phyloP scores from a whole-genome alignment of 345 rosid species.

The Populus nigra region DNA sequence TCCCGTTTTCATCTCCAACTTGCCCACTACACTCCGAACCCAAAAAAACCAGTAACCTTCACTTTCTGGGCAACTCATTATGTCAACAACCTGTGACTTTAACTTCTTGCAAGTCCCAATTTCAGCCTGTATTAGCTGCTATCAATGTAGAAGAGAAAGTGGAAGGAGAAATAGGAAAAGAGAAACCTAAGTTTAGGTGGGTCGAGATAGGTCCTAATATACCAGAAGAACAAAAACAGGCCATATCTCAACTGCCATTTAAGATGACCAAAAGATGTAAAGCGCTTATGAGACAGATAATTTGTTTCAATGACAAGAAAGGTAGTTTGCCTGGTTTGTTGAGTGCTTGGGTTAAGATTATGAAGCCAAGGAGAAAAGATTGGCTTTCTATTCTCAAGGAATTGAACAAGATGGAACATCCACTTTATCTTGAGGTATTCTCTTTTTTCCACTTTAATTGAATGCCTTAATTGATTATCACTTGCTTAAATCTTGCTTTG shows the following conservation, averaged over 20 bases:
- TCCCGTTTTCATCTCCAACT: conserved; percentile 19
- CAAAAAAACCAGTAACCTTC: conserved; percentile 18
- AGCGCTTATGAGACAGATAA: conserved; percentile 65
- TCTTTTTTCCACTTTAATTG: background rate
- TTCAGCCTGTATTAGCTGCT: conserved; percentile 16
- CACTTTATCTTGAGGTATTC: conserved; percentile 57
- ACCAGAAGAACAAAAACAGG: conserved; percentile 47
- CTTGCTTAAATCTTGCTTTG: background rate
- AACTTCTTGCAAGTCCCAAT: conserved; percentile 15
- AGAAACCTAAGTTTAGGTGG: conserved; percentile 54
- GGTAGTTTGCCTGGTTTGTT: conserved; percentile 47
- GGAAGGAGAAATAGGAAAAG: conserved; percentile 20
- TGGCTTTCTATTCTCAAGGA: conserved; percentile 80
- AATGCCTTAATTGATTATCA: background rate
- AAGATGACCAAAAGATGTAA: conserved; percentile 66
- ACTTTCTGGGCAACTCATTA: conserved; percentile 11
- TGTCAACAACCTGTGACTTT: conserved; percentile 10
- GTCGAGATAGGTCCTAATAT: conserved; percentile 39
- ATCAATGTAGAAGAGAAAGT: conserved; percentile 17
- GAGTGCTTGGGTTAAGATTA: conserved; percentile 64
- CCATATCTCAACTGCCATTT: conserved; percentile 49
- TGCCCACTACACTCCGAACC: conserved; percentile 13
- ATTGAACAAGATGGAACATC: conserved; percentile 53
- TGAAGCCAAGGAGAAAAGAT: conserved; percentile 71
- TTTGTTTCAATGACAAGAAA: conserved; percentile 40